These are phyloP conservation scores for Salix viminalis DNA, from an alignment of 345 rosid species.

Conservation along the genomic window DNA sequence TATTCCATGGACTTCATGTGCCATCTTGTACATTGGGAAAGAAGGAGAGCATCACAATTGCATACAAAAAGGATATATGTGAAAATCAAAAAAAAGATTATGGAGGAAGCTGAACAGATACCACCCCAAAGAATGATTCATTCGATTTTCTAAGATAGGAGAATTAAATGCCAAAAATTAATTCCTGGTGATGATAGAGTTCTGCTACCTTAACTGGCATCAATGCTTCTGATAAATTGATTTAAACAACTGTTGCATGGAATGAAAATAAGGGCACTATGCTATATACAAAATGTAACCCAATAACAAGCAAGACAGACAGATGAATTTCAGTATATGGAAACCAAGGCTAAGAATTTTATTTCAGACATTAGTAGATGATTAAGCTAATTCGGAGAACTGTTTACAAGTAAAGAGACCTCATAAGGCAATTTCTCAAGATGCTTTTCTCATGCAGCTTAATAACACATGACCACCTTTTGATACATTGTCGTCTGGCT, in stretches of 20 bases:
- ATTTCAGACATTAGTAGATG: background rate
- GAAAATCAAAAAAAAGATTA: background rate
- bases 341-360: background rate
- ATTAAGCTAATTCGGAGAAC: background rate
- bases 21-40: slow-evolving; percentile 60
- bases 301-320: background rate
- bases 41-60: slow-evolving; percentile 22
- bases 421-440: background rate
- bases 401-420: background rate
- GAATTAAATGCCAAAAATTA: background rate
- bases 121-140: background rate
- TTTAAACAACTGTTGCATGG: no score
- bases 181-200: background rate
- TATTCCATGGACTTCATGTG: slow-evolving; percentile 53
- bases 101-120: background rate
- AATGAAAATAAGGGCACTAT: no score
- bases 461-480: background rate
- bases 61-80: background rate
- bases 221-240: background rate
- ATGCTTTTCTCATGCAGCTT: background rate
- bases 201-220: background rate
- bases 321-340: background rate
- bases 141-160: background rate
- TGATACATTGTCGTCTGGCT: background rate
- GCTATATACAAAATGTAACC: no score